A percentile compares a stretch with the other conserved stretches of the same genome.
Conservation (phyloP, 192 early-diverging fungal genomes). For the Dissophora globulifera region DNA sequence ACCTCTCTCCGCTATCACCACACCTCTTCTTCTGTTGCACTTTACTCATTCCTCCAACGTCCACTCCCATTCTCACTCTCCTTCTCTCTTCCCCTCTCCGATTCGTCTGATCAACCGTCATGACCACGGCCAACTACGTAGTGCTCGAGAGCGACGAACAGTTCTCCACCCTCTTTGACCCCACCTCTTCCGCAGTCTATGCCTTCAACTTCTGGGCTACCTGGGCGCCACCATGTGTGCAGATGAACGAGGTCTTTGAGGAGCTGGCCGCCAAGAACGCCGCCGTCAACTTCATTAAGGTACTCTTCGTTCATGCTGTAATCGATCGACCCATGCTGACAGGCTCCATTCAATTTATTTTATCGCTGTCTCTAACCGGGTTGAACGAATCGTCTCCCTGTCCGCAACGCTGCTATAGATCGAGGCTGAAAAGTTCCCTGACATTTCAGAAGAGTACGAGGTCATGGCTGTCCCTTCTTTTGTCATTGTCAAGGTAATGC, state of each 20-base stretch:
- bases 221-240: constrained; percentile 89
- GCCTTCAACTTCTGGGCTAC: constrained; percentile 92
- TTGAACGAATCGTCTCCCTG: no score
- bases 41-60: no score
- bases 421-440: constrained; percentile 92
- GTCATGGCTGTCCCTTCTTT: constrained; percentile 94
- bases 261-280: constrained; percentile 85
- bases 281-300: constrained; percentile 79
- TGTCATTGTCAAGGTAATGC: constrained; percentile 80
- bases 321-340: no score
- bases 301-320: no score
- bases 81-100: neutral
- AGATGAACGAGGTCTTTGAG: constrained; percentile 93
- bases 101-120: neutral
- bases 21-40: neutral
- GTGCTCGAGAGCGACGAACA: constrained; percentile 56
- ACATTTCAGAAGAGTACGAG: constrained; percentile 88
- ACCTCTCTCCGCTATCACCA: neutral
- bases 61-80: neutral
- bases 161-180: constrained; percentile 48
- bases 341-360: no score
- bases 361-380: no score
- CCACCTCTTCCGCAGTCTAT: constrained; percentile 50
- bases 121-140: constrained; percentile 53
- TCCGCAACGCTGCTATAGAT: no score